Conservation (phyloP, 345 rosid genomes). For the Conringia planisiliqua region DNA sequence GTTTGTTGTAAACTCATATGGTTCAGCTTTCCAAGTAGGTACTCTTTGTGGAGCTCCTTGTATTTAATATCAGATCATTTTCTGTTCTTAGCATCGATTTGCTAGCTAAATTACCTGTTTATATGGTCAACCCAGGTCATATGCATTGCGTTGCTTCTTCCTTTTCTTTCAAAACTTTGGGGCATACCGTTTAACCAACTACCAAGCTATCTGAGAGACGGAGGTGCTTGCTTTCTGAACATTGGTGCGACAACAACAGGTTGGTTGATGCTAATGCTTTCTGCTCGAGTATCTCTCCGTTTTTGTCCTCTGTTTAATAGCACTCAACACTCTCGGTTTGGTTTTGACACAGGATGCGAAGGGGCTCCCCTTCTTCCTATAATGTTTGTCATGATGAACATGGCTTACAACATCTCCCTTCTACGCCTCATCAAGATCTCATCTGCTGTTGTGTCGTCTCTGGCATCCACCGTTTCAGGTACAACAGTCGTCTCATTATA, state of each 20-base stretch:
- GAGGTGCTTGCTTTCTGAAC: slow-evolving; percentile 89
- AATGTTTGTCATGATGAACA: slow-evolving; percentile 75
- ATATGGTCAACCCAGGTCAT: slow-evolving; percentile 52
- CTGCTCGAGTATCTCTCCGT: not conserved
- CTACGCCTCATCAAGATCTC: slow-evolving; percentile 92
- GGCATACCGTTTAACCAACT: slow-evolving; percentile 87
- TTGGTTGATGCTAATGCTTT: slow-evolving; percentile 34
- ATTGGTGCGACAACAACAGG: slow-evolving; percentile 59
- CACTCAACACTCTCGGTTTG: not conserved
- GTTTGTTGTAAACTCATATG: slow-evolving; percentile 86
- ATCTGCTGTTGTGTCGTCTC: slow-evolving; percentile 84
- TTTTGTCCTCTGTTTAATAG: not conserved
- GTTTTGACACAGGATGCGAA: slow-evolving; percentile 63
- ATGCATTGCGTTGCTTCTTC: slow-evolving; percentile 76
- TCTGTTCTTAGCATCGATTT: not conserved
- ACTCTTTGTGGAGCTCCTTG: not conserved
- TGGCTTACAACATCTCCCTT: slow-evolving; percentile 86
- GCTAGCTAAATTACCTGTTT: slow-evolving; percentile 15
- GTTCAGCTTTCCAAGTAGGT: slow-evolving; percentile 87
- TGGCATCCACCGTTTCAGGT: slow-evolving; percentile 97
- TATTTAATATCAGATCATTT: not conserved
- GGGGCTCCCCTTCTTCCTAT: slow-evolving; percentile 93
- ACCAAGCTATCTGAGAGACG: slow-evolving; percentile 81
- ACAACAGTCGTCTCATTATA: not conserved
- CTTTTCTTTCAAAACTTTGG: slow-evolving; percentile 93